phyloP scores from a whole-genome alignment of 495 filamentous ascomycete genomes.

The Aspergillus carlsbadensis region DNA sequence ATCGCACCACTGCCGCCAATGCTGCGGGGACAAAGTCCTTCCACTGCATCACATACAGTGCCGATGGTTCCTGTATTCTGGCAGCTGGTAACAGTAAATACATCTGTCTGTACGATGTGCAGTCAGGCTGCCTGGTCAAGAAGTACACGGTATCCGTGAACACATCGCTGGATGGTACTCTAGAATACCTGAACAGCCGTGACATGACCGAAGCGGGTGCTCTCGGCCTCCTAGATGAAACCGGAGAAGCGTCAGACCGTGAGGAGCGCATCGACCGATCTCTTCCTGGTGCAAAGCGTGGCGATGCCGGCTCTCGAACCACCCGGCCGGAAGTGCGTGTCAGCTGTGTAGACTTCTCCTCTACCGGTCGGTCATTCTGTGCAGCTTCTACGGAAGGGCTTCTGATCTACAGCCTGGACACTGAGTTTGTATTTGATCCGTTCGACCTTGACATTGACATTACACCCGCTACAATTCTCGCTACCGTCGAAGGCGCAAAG shows the following conservation, averaged over 20 bases:
- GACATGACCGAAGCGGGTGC: conserved; percentile 90
- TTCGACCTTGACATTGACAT: conserved; percentile 93
- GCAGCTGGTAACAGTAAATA: conserved; percentile 95
- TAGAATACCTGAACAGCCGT: conserved; percentile 92
- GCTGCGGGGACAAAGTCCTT: conserved; percentile 86
- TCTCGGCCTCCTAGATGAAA: conserved; percentile 73
- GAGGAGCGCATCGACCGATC: conserved; percentile 79
- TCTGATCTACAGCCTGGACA: conserved; percentile 87
- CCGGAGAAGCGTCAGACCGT: conserved; percentile 84
- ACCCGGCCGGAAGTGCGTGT: conserved; percentile 84
- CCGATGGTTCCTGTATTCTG: conserved; percentile 85
- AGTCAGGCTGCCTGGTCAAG: conserved; percentile 84
- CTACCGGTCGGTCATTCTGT: conserved; percentile 86
- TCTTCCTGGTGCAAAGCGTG: conserved; percentile 86
- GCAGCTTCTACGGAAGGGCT: conserved; percentile 93
- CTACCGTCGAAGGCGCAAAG: conserved; percentile 59
- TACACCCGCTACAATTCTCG: conserved; percentile 77
- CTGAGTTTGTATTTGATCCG: conserved; percentile 77
- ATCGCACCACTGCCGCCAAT: conserved; percentile 88
- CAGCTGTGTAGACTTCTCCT: conserved; percentile 79
- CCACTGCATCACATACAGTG: conserved; percentile 81
- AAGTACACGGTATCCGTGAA: conserved; percentile 95
- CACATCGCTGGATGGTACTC: conserved; percentile 88
- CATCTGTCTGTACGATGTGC: conserved; percentile 91
- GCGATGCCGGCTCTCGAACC: conserved; percentile 75